Evolutionary conservation across 352 stramenopile species (phyloP).

Genomic region (Vaucheria bursata): DNA sequence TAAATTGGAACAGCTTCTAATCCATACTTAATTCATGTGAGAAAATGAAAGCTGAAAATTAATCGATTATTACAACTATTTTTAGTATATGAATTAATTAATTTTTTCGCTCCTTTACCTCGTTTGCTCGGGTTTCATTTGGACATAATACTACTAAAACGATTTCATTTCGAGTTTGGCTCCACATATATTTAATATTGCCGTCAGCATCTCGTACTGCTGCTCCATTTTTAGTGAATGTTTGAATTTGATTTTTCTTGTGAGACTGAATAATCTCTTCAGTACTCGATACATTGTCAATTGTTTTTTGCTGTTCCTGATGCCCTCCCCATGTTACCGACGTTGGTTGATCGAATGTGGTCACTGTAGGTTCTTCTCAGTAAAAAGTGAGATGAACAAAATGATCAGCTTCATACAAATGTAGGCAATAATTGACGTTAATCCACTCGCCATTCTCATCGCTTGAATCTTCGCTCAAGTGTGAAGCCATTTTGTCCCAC

Average conservation of each 20-base stretch:
- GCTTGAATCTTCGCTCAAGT: constrained; percentile 36
- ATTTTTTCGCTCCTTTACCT: constrained; percentile 8
- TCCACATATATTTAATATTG: constrained; percentile 21
- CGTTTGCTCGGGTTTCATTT: constrained; percentile 14
- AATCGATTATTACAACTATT: too few species aligned
- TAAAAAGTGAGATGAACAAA: too few species aligned
- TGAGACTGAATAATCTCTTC: too few species aligned
- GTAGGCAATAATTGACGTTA: too few species aligned
- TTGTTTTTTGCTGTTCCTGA: not conserved
- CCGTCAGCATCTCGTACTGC: constrained; percentile 1
- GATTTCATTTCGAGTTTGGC: constrained; percentile 32
- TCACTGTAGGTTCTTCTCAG: constrained; percentile 27
- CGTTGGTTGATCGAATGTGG: constrained; percentile 34
- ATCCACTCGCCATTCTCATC: constrained; percentile 9
- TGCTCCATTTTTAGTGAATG: constrained; percentile 9
- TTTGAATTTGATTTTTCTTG: too few species aligned
- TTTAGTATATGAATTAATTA: too few species aligned
- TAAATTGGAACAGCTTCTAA: too few species aligned
- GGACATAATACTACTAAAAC: constrained; percentile 20
- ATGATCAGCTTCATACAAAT: too few species aligned
- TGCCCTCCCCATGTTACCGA: constrained; percentile 36
- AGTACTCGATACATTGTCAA: too few species aligned
- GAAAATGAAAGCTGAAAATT: too few species aligned
- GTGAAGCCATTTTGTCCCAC: constrained; percentile 36
- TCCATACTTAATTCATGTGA: too few species aligned